phyloP scores from a whole-genome alignment of 331 rosid species.

The Arachis monticola region DNA sequence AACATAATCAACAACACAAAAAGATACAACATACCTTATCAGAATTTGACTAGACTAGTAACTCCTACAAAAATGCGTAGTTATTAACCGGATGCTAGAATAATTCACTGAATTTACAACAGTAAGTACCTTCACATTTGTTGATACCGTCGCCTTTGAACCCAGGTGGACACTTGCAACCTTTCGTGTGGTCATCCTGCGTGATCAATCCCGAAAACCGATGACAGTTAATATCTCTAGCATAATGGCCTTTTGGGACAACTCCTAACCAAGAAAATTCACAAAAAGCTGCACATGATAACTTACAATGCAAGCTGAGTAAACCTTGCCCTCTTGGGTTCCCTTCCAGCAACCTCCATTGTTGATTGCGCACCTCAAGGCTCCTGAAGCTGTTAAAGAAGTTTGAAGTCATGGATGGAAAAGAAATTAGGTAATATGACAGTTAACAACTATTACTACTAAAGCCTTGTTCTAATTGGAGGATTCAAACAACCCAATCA shows the following conservation, averaged over 20 bases:
- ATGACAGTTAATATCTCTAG: slow-evolving; percentile 7
- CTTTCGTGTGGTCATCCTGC: slow-evolving; percentile 75
- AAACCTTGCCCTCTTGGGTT: slow-evolving; percentile 54
- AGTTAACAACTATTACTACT: too few species aligned
- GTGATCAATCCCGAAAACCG: slow-evolving; percentile 29
- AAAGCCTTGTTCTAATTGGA: too few species aligned
- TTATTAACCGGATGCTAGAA: neutral
- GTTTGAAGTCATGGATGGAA: slow-evolving; percentile 29
- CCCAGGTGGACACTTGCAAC: slow-evolving; percentile 89
- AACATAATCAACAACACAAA: slow-evolving; percentile 32
- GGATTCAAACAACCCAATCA: too few species aligned
- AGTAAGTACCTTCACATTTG: slow-evolving; percentile 75
- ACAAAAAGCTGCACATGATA: slow-evolving; percentile 9
- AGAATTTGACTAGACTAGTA: neutral
- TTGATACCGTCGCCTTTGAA: slow-evolving; percentile 87
- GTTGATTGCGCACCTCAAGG: slow-evolving; percentile 75
- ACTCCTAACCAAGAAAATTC: slow-evolving; percentile 1
- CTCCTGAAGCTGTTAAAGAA: slow-evolving; percentile 73
- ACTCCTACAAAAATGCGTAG: neutral
- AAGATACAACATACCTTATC: slow-evolving; percentile 16
- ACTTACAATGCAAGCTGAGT: slow-evolving; percentile 90
- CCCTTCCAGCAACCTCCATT: slow-evolving; percentile 98
- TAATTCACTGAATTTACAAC: slow-evolving; percentile 3
- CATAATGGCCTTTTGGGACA: neutral
- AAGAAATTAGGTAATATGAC: too few species aligned